phyloP scores from a whole-genome alignment of 306 rosid genomes.

The Abrus pulchellus region DNA sequence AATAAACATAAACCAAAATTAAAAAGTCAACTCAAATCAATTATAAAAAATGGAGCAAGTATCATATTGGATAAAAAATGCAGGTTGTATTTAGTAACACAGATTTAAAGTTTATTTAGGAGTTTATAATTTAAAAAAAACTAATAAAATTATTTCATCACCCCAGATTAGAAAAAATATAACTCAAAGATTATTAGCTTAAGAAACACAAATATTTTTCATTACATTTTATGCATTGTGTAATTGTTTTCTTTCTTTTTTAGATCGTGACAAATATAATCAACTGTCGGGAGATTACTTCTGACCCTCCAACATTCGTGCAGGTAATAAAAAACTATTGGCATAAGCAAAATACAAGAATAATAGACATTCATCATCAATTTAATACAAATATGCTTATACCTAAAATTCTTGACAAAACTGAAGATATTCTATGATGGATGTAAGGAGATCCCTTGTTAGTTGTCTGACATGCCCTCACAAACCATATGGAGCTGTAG shows the following conservation, averaged over 20 bases:
- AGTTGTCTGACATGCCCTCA: slow-evolving; percentile 59
- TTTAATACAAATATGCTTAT: background rate
- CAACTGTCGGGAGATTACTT: slow-evolving; percentile 57
- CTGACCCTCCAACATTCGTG: slow-evolving; percentile 64
- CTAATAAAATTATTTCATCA: no score
- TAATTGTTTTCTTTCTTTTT: slow-evolving; percentile 28
- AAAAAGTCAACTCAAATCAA: no score
- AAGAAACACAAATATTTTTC: no score
- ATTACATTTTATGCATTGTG: background rate
- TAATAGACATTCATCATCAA: background rate
- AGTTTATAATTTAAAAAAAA: no score
- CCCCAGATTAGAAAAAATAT: no score
- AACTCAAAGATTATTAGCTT: no score
- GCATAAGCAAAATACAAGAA: background rate
- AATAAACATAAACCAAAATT: no score
- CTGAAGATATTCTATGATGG: slow-evolving; percentile 55
- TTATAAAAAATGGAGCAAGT: no score
- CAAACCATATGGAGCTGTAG: slow-evolving; percentile 79
- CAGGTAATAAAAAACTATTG: slow-evolving; percentile 58
- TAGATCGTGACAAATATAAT: slow-evolving; percentile 59
- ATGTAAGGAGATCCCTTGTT: slow-evolving; percentile 66
- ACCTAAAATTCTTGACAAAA: slow-evolving; percentile 61
- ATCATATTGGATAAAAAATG: no score
- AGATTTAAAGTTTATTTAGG: no score
- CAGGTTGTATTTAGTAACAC: no score